Conservation (phyloP, 345 rosid genomes). For the Odontarrhena argentea region DNA sequence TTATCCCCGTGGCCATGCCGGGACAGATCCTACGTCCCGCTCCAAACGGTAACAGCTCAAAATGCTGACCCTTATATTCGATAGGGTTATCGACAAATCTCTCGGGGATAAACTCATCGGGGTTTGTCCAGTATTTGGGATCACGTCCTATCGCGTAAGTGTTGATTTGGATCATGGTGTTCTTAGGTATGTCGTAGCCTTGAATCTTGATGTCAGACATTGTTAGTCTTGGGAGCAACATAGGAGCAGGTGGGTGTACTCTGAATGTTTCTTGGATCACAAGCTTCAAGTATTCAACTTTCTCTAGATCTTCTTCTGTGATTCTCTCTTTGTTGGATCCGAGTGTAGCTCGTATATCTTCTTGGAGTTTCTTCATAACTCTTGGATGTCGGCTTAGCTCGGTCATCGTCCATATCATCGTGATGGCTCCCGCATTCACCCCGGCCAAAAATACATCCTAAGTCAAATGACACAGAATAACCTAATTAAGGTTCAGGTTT, state of each 20-base stretch:
- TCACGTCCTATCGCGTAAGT: conserved; percentile 57
- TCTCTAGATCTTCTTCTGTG: conserved; percentile 38
- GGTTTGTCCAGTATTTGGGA: conserved; percentile 49
- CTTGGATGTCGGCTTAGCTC: conserved; percentile 54
- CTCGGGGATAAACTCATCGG: conserved; percentile 50
- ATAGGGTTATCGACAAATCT: conserved; percentile 50
- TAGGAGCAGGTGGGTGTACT: conserved; percentile 41
- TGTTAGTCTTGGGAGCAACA: conserved; percentile 38
- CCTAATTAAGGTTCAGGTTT: no score
- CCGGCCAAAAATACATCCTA: conserved; percentile 61
- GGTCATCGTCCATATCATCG: conserved; percentile 64
- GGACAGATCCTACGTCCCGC: conserved; percentile 41
- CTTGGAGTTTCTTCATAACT: conserved; percentile 59
- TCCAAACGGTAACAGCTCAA: conserved; percentile 61
- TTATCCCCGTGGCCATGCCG: conserved; percentile 36
- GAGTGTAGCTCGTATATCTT: conserved; percentile 46
- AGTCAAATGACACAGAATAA: background rate
- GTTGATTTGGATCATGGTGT: conserved; percentile 45
- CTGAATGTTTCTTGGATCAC: conserved; percentile 38
- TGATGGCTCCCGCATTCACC: conserved; percentile 48
- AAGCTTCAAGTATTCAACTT: conserved; percentile 32
- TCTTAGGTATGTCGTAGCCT: conserved; percentile 36
- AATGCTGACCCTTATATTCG: conserved; percentile 52
- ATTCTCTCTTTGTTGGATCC: conserved; percentile 42
- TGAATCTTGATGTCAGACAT: conserved; percentile 38